Evolutionary conservation across 2,329 filamentous ascomycete genomes (phyloP).

Genomic region (Pezicula carpinea): DNA sequence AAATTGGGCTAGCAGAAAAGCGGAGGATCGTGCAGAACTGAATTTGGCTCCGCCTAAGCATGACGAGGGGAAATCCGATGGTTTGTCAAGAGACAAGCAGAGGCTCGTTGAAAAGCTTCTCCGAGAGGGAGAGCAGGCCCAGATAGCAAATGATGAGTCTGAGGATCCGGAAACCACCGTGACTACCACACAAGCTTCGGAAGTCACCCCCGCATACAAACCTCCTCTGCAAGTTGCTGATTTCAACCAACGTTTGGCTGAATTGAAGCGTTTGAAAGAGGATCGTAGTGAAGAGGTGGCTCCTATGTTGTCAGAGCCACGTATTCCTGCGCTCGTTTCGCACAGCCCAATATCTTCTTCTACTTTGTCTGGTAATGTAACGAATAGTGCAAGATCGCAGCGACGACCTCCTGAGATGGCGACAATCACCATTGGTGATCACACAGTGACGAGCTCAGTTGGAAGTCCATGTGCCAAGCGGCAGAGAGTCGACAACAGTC

Average conservation of each 20-base stretch:
- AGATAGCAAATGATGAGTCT: conserved; percentile 7
- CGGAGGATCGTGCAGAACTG: conserved; percentile 22
- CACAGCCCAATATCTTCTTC: conserved; percentile 18
- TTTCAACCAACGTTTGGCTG: conserved; percentile 26
- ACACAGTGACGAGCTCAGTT: conserved; percentile 27
- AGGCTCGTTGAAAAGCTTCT: conserved; percentile 19
- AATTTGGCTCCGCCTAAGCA: neutral
- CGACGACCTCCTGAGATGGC: conserved; percentile 22
- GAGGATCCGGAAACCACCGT: conserved; percentile 17
- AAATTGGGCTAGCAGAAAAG: conserved; percentile 37
- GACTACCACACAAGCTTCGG: conserved; percentile 13
- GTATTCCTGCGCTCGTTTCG: conserved; percentile 16
- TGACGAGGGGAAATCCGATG: conserved; percentile 1
- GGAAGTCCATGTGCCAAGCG: conserved; percentile 23
- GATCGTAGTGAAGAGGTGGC: conserved; percentile 1
- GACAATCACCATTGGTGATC: conserved; percentile 29
- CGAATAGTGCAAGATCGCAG: conserved; percentile 13
- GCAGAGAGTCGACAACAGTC: conserved; percentile 9
- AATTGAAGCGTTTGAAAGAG: conserved; percentile 13
- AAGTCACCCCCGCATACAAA: conserved; percentile 6
- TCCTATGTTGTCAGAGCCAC: conserved; percentile 9
- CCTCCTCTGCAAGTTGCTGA: conserved; percentile 21
- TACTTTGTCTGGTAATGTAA: conserved; percentile 20
- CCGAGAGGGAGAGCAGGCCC: conserved; percentile 12
- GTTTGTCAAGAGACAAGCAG: conserved; percentile 23